These are phyloP conservation scores for Solidago caesia DNA, from an alignment of 129 eudicot species.

Conservation along the genomic window DNA sequence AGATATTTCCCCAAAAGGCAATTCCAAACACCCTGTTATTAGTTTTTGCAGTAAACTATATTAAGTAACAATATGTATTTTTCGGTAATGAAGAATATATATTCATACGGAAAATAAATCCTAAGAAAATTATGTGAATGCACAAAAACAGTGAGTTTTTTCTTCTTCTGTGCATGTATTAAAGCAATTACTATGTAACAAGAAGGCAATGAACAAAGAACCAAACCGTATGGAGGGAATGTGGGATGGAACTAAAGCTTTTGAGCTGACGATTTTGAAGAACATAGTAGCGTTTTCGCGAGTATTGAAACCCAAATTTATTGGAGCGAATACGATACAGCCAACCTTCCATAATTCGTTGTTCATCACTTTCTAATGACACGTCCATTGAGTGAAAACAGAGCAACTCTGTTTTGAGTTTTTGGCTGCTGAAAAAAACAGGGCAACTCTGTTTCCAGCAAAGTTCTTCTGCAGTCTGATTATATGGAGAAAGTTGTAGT, in stretches of 20 bases:
- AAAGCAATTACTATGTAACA: no score
- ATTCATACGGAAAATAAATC: no score
- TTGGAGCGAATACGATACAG: slow-evolving; percentile 28
- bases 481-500: background rate
- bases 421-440: background rate
- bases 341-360: slow-evolving; percentile 25
- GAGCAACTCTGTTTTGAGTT: background rate
- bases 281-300: slow-evolving; percentile 29
- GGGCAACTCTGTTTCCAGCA: slow-evolving; percentile 21
- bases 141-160: no score
- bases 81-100: no score
- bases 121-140: no score
- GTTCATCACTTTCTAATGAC: background rate
- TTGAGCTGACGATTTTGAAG: slow-evolving; percentile 24
- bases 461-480: background rate
- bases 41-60: no score
- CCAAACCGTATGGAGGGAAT: slow-evolving; percentile 16
- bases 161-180: no score
- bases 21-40: no score
- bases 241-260: slow-evolving; percentile 19
- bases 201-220: background rate
- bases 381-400: slow-evolving; percentile 13
- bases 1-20: no score
- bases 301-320: slow-evolving; percentile 24
- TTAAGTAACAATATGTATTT: no score